Conservation (phyloP, 768 basidiomycete species). For the Serpula lacrymans region DNA sequence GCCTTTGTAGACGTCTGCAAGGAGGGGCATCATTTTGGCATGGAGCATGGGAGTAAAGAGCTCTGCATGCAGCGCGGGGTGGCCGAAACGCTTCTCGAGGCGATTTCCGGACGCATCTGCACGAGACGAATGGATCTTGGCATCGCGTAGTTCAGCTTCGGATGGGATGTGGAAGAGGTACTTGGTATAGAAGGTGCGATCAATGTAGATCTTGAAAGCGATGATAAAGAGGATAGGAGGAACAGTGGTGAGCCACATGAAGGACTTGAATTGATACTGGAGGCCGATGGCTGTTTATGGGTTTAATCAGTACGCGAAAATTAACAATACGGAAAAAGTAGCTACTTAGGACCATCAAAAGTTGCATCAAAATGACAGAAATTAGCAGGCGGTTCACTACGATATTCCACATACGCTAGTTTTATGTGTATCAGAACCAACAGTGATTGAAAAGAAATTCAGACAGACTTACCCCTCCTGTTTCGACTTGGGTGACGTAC, state of each 20-base stretch:
- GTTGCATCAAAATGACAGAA: slow-evolving; percentile 82
- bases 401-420: slow-evolving; percentile 90
- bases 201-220: slow-evolving; percentile 82
- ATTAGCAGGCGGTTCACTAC: slow-evolving; percentile 83
- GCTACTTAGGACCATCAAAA: slow-evolving; percentile 83
- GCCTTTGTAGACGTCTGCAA: slow-evolving; percentile 74
- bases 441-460: neutral
- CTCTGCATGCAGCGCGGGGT: slow-evolving; percentile 85
- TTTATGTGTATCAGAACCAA: slow-evolving; percentile 5
- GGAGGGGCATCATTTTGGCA: slow-evolving; percentile 77
- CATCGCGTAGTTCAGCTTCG: slow-evolving; percentile 67
- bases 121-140: slow-evolving; percentile 75
- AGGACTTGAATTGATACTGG: slow-evolving; percentile 68
- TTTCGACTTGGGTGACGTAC: slow-evolving; percentile 83
- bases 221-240: slow-evolving; percentile 81
- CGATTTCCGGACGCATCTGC: slow-evolving; percentile 70
- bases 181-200: slow-evolving; percentile 56
- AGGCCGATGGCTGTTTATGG: slow-evolving; percentile 76
- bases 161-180: slow-evolving; percentile 88
- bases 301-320: slow-evolving; percentile 10
- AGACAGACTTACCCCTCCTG: slow-evolving; percentile 74
- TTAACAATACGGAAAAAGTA: slow-evolving; percentile 13
- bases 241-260: slow-evolving; percentile 77
- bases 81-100: slow-evolving; percentile 90
- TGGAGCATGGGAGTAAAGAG: slow-evolving; percentile 89